phyloP scores from a whole-genome alignment of 805 yeast genomes.

The Metschnikowia drakensbergensis region DNA sequence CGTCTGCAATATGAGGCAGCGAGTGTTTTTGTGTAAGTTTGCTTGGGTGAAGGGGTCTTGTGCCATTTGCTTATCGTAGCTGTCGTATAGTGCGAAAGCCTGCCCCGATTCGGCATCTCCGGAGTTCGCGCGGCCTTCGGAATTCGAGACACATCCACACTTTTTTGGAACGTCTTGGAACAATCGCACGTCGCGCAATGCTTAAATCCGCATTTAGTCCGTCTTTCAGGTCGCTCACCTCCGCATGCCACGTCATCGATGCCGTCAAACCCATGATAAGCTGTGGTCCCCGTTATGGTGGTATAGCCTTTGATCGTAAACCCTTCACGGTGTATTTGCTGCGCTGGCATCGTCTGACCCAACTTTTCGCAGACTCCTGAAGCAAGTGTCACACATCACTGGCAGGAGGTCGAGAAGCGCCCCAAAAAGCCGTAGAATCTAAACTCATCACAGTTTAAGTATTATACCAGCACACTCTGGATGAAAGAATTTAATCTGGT shows the following conservation, averaged over 20 bases:
- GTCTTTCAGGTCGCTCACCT: background rate
- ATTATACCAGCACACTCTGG: too few species aligned
- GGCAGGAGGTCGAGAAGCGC: background rate
- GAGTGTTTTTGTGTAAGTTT: too few species aligned
- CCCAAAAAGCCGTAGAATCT: background rate
- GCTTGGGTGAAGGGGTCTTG: too few species aligned
- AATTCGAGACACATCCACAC: background rate
- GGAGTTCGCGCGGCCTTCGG: conserved; percentile 2
- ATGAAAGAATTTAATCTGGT: background rate
- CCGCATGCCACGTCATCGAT: background rate
- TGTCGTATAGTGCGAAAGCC: background rate
- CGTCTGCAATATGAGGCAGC: too few species aligned
- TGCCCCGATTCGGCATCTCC: background rate
- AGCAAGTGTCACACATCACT: background rate
- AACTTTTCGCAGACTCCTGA: background rate
- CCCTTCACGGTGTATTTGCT: background rate
- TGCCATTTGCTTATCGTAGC: background rate
- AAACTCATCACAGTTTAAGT: too few species aligned
- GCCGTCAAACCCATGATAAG: too few species aligned
- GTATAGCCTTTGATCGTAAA: too few species aligned
- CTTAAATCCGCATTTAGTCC: conserved; percentile 2
- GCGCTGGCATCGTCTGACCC: background rate
- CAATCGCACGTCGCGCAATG: conserved; percentile 1
- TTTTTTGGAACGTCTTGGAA: conserved; percentile 6
- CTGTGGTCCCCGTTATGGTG: too few species aligned